Evolutionary conservation across 2,329 filamentous ascomycete species (phyloP).

Genomic region (Fusarium redolens): DNA sequence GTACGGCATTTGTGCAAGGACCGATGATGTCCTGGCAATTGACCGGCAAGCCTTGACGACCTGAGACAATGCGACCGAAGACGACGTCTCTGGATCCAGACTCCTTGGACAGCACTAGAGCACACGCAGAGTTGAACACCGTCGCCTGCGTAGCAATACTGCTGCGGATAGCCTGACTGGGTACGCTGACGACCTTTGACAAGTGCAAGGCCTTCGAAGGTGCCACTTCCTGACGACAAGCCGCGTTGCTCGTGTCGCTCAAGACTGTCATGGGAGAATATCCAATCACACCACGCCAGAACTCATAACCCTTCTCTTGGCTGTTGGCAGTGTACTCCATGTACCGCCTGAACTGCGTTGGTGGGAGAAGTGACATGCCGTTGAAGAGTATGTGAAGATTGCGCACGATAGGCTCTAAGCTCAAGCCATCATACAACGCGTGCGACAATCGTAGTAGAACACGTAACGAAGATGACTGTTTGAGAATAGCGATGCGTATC

Average conservation of each 20-base stretch:
- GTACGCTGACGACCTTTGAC: constrained; percentile 7
- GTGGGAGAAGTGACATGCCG: constrained; percentile 8
- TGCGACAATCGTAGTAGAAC: constrained; percentile 35
- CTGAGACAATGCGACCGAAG: constrained; percentile 36
- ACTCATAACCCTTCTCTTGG: not conserved
- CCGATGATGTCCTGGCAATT: constrained; percentile 31
- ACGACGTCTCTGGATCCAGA: constrained; percentile 17
- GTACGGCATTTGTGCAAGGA: constrained; percentile 10
- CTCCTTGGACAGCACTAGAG: not conserved
- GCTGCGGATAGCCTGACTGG: not conserved
- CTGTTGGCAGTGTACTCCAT: constrained; percentile 17
- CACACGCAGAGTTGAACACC: constrained; percentile 4
- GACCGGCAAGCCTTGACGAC: constrained; percentile 23
- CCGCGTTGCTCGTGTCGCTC: not conserved
- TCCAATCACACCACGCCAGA: constrained; percentile 12
- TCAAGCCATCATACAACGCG: constrained; percentile 41
- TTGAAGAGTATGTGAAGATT: constrained; percentile 28
- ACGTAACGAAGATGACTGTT: constrained; percentile 4
- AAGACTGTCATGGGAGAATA: constrained; percentile 6
- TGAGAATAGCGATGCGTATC: constrained; percentile 11
- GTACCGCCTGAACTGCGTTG: constrained; percentile 30
- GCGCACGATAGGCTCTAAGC: constrained; percentile 30
- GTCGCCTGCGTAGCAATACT: constrained; percentile 7
- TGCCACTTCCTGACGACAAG: not conserved
- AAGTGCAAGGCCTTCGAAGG: not conserved